These are phyloP conservation scores for Naegleria lovaniensis DNA, from an alignment of 208 protist species.

Conservation along the genomic window DNA sequence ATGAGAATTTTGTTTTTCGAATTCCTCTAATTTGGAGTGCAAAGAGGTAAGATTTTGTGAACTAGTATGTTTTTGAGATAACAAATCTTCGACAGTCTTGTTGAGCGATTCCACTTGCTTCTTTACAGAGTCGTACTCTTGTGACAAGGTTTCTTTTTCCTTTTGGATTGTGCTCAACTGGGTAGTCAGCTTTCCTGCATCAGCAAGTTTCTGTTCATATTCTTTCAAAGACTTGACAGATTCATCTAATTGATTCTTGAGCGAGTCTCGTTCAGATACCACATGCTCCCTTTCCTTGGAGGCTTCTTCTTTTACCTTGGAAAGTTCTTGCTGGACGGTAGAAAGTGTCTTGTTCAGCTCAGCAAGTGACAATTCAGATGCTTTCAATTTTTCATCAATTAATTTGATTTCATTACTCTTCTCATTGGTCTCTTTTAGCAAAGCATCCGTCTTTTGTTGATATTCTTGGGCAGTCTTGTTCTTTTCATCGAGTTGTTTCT, in stretches of 20 bases:
- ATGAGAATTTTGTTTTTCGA: no score
- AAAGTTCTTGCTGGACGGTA: neutral
- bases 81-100: no score
- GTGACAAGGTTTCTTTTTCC: neutral
- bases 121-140: neutral
- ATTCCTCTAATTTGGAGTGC: no score
- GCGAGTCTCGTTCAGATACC: neutral
- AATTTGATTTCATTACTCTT: no score
- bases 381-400: neutral
- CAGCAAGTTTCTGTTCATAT: neutral
- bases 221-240: neutral
- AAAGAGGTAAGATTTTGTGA: no score
- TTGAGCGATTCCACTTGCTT: neutral
- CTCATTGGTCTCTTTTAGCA: neutral
- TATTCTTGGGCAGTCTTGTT: neutral
- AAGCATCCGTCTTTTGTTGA: neutral
- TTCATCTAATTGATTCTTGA: neutral
- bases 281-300: neutral
- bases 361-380: neutral
- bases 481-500: neutral
- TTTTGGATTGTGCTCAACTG: no score
- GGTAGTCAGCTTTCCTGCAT: neutral
- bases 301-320: neutral
- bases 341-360: neutral
- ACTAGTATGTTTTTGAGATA: no score